Percentiles rank a stretch among this genome's conserved stretches.
Conservation (phyloP, 345 rosid species). For the Gynandropsis gynandra region DNA sequence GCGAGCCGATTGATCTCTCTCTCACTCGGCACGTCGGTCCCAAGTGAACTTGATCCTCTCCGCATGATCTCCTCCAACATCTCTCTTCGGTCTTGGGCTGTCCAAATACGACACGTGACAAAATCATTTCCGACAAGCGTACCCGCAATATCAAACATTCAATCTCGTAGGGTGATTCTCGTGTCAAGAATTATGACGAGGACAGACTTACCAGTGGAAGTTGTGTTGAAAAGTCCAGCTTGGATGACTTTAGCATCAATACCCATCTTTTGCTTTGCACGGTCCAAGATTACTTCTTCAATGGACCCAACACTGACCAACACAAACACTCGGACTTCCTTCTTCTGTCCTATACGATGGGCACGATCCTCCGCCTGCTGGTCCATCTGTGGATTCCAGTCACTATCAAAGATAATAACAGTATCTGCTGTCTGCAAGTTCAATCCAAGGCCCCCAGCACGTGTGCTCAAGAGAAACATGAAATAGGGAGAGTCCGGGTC, state of each 20-base stretch:
- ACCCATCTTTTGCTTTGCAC: conserved; percentile 92
- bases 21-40: conserved; percentile 96
- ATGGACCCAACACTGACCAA: conserved; percentile 75
- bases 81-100: conserved; percentile 94
- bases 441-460: conserved; percentile 95
- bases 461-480: conserved; percentile 86
- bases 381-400: conserved; percentile 99
- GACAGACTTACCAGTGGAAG: conserved; percentile 87
- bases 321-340: conserved; percentile 77
- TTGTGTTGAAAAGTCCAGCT: conserved; percentile 97
- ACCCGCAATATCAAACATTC: conserved; percentile 49
- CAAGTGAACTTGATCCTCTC: conserved; percentile 91
- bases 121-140: conserved; percentile 30
- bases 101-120: conserved; percentile 13
- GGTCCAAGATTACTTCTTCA: conserved; percentile 78
- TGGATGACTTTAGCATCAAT: conserved; percentile 99
- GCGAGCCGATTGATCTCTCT: conserved; percentile 97
- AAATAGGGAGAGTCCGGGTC: conserved; percentile 91
- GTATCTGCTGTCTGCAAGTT: conserved; percentile 96
- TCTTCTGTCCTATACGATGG: conserved; percentile 83
- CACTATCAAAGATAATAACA: conserved; percentile 83
- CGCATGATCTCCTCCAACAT: conserved; percentile 97
- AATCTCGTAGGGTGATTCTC: conserved; percentile 19
- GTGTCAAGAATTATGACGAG: conserved; percentile 34
- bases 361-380: conserved; percentile 98